Evolutionary conservation across 2,329 filamentous ascomycete genomes (phyloP), one percentile per base, ranked within the genome.

Genomic region (Phaeosphaeria sp.): DNA sequence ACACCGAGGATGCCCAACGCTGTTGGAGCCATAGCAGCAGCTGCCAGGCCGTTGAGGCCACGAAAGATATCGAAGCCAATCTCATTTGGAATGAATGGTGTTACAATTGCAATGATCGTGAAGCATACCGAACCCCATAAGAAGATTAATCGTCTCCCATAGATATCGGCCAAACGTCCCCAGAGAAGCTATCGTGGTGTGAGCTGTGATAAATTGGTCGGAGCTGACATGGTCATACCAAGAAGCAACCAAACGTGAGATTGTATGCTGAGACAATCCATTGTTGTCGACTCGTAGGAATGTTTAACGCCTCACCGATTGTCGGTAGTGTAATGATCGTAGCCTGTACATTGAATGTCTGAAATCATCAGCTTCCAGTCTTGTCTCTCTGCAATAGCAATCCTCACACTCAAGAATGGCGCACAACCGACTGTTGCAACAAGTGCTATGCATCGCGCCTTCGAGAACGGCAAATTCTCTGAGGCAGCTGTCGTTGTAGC

Each of bases 1-100:
- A 85, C 84, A 0, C 88, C 88, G 2, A 91, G 73, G 41, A 91
- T 90, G 0, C 89, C 89, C 67, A 91, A 86, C 0, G 89, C 89
- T 0, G 88, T 90, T 0, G 89, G 89, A 0, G 90, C 87, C 67
- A 89, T 90, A 17, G 88, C 87, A 1, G 89, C 89, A 23, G 87
- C 86, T 1, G 88, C 88, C 11, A 91, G 72, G 1, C 89, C 89
- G 62, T 90, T 88, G 7, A 91, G 77, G 0, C 84, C 89, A 2
- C 89, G 81, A 64, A 91, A 85, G 1, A 90, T 56, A 69, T 90
- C 83, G 69, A 91, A 90, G 6, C 83, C 85, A 58, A 91, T 87
- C 72, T 91, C 89, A 58, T 87, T 87, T 0, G 83, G 83, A 15
- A 89, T 73, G 65, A 91, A 90, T 0, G 89, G 87, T 59, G 87